Evolutionary conservation across 164 flowering plant genomes (phyloP).

Genomic region (Hamamelis virginiana): DNA sequence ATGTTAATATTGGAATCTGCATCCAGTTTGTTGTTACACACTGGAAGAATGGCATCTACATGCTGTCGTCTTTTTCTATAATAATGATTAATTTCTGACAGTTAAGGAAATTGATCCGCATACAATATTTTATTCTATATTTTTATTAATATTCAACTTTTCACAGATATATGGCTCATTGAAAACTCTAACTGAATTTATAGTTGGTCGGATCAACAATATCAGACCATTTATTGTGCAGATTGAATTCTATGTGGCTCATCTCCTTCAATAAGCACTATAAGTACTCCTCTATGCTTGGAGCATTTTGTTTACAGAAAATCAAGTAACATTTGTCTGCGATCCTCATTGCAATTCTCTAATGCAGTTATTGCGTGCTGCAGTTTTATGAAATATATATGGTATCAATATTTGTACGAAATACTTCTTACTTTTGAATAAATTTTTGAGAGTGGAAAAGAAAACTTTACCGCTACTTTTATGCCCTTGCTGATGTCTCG

Average conservation of each 20-base stretch:
- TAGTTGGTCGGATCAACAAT: background rate
- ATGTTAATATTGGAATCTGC: background rate
- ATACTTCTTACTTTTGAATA: background rate
- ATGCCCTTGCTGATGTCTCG: conserved; percentile 2
- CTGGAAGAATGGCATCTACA: background rate
- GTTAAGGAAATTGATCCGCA: background rate
- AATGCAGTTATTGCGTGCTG: background rate
- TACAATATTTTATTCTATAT: background rate
- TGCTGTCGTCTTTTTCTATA: background rate
- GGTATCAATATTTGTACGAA: background rate
- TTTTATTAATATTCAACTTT: background rate
- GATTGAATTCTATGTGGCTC: background rate
- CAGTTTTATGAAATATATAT: background rate
- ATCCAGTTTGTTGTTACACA: background rate
- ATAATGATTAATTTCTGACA: background rate
- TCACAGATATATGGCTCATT: background rate
- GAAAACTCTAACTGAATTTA: background rate
- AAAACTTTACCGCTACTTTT: conserved; percentile 13
- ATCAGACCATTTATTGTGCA: background rate
- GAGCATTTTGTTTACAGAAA: background rate
- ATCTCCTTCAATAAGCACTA: background rate
- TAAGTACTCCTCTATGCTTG: background rate
- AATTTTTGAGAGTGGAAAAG: background rate
- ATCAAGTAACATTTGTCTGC: too few species aligned
- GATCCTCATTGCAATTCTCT: background rate